These are phyloP conservation scores for Triticum turgidum DNA, from an alignment of 176 grass and related monocot species.

Conservation along the genomic window DNA sequence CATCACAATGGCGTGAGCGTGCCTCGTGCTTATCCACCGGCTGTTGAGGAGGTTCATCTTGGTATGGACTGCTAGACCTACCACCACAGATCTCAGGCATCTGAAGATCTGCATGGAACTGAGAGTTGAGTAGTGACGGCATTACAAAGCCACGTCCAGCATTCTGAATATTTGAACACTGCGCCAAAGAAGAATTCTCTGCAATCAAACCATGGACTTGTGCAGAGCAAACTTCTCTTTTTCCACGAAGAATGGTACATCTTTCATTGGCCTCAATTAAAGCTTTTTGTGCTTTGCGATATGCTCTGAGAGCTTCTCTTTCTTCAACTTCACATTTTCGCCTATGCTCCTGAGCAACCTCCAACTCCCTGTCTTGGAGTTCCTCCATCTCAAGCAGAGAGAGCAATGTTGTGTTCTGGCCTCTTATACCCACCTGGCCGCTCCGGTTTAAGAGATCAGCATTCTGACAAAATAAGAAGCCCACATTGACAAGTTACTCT, in stretches of 20 bases:
- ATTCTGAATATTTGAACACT: constrained; percentile 44
- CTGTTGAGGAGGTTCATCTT: constrained; percentile 45
- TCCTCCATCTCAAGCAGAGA: constrained; percentile 81
- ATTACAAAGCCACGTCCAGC: constrained; percentile 37
- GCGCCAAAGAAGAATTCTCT: constrained; percentile 47
- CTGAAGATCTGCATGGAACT: constrained; percentile 36
- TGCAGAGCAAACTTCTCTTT: constrained; percentile 68
- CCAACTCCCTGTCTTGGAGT: constrained; percentile 76
- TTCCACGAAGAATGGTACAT: constrained; percentile 70
- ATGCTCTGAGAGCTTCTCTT: constrained; percentile 85
- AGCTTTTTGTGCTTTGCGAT: constrained; percentile 78
- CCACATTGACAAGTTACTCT: constrained; percentile 26
- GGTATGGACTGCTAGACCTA: constrained; percentile 41
- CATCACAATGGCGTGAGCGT: constrained; percentile 27
- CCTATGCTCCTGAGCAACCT: constrained; percentile 79
- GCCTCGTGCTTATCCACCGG: constrained; percentile 53
- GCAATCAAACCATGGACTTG: constrained; percentile 66
- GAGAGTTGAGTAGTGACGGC: constrained; percentile 40
- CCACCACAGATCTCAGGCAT: constrained; percentile 47
- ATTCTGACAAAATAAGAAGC: constrained; percentile 41
- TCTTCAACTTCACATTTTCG: constrained; percentile 78
- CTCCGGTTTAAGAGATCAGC: constrained; percentile 25
- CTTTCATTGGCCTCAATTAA: constrained; percentile 90
- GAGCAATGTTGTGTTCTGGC: constrained; percentile 44
- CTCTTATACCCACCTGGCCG: constrained; percentile 29